phyloP scores from a whole-genome alignment of 768 basidiomycete species.

The Kwoniella shandongensis region DNA sequence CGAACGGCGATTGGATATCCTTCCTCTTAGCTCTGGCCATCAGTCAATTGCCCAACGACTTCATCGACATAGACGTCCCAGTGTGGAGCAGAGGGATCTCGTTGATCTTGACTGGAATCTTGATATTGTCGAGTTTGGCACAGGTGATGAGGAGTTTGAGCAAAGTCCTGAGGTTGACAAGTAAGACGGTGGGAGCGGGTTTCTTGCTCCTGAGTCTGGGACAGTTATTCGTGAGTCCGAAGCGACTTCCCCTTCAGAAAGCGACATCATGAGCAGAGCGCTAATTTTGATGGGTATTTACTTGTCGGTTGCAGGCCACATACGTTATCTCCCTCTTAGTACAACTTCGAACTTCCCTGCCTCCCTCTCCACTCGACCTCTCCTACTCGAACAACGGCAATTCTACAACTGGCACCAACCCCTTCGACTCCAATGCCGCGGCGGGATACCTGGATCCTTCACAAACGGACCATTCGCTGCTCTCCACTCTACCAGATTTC shows the following conservation, averaged over 20 bases:
- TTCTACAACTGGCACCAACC: slow-evolving; percentile 1
- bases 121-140: slow-evolving; percentile 50
- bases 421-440: too few relatives aligned
- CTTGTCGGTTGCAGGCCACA: slow-evolving; percentile 34
- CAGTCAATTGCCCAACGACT: slow-evolving; percentile 41
- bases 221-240: slow-evolving; percentile 47
- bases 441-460: slow-evolving; percentile 3
- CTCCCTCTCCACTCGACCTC: slow-evolving; percentile 14
- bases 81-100: slow-evolving; percentile 49
- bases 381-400: background rate
- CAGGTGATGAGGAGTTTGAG: slow-evolving; percentile 48
- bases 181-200: slow-evolving; percentile 49
- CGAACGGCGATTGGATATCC: slow-evolving; percentile 54
- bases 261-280: background rate
- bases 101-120: slow-evolving; percentile 47
- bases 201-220: slow-evolving; percentile 49
- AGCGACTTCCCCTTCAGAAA: background rate
- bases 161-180: slow-evolving; percentile 46
- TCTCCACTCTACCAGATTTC: slow-evolving; percentile 51
- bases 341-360: slow-evolving; percentile 50
- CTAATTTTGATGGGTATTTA: background rate
- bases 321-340: slow-evolving; percentile 52
- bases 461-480: slow-evolving; percentile 33
- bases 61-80: slow-evolving; percentile 42
- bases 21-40: slow-evolving; percentile 47